Conservation (phyloP, 768 basidiomycete genomes). For the Pleurotus cornucopiae region DNA sequence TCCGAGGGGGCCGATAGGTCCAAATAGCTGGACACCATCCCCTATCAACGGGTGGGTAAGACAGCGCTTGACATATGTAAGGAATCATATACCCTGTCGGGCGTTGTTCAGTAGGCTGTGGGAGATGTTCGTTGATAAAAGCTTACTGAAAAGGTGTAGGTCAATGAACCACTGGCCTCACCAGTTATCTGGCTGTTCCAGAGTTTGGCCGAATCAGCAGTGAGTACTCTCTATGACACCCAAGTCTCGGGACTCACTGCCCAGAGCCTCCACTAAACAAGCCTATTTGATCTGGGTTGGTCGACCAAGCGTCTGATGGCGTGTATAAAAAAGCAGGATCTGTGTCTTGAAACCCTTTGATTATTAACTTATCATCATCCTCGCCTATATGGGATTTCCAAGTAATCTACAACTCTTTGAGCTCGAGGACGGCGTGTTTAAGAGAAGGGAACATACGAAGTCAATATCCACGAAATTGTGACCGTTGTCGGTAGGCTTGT, state of each 20-base stretch:
- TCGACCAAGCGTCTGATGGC: slow-evolving; percentile 27
- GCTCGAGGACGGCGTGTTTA: not conserved
- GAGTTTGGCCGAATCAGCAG: not conserved
- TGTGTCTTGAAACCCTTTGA: slow-evolving; percentile 27
- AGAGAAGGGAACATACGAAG: not conserved
- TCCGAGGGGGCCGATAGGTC: slow-evolving; percentile 31
- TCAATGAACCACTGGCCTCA: slow-evolving; percentile 23
- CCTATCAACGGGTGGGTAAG: slow-evolving; percentile 20
- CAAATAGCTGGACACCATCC: slow-evolving; percentile 41
- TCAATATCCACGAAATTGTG: slow-evolving; percentile 9
- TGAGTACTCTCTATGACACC: not conserved
- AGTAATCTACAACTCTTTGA: slow-evolving; percentile 3
- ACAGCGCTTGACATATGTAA: slow-evolving; percentile 4
- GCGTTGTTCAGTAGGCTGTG: not conserved
- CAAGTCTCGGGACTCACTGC: slow-evolving; percentile 26
- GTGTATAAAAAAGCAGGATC: slow-evolving; percentile 35
- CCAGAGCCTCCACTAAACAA: slow-evolving; percentile 38
- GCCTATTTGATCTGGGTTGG: slow-evolving; percentile 24
- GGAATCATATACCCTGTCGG: slow-evolving; percentile 12
- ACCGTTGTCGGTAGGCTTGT: not conserved
- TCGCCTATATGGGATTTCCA: slow-evolving; percentile 9
- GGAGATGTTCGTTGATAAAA: not conserved
- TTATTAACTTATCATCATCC: not conserved
- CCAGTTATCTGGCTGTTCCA: slow-evolving; percentile 27
- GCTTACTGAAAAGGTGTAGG: slow-evolving; percentile 36